Evolutionary conservation across 148 eudicot species (phyloP), one percentile per base, ranked within the genome.

Genomic region (Heliosperma pusillum): DNA sequence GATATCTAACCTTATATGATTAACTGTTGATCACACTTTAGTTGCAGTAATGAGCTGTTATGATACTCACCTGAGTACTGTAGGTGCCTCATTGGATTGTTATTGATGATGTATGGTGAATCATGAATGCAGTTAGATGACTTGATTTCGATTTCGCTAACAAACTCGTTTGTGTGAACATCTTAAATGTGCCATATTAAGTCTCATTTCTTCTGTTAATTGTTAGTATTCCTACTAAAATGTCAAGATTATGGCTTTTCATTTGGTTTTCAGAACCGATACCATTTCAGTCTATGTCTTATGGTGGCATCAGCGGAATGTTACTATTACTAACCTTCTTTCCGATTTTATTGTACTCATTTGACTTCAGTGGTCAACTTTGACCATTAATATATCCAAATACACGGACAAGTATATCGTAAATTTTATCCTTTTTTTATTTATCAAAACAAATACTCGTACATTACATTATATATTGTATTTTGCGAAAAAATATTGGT

Each of bases 31-130:
- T 27, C 73, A 24, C 59, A 52, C 40, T 50, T 70, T 52, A 52
- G 30, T 8, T 70, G 59, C 40, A 70, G 57, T 24, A 70, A 66
- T 66, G 45, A 45, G 17, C 33, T 47, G 19, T 50, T 50, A 50
- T 25, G 22, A 56, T 21, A 20, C 56, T 68, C 70, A n/a, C 26
- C 26, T 11, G 53, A 7, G 42, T 63, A 30, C 44, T 13, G 69
- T 65, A 65, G 69, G 13, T 67, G 26, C 52, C 70, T 42, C 70
- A 42, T 40, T 50, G 12, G 73, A 70, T 70, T 70, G 30, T 70
- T 15, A 50, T 70, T 52, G 58, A 70, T 50, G 59, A 70, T 50
- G 59, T 70, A 3, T 70, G 59, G 59, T 2, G 16, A 5, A 5
- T 42, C 45, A 42, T 7, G 0, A 50, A 70, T 70, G 59, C 56